Evolutionary conservation across 108 stramenopile species (phyloP).

Genomic region (Pseudonitzschia multistriata): DNA sequence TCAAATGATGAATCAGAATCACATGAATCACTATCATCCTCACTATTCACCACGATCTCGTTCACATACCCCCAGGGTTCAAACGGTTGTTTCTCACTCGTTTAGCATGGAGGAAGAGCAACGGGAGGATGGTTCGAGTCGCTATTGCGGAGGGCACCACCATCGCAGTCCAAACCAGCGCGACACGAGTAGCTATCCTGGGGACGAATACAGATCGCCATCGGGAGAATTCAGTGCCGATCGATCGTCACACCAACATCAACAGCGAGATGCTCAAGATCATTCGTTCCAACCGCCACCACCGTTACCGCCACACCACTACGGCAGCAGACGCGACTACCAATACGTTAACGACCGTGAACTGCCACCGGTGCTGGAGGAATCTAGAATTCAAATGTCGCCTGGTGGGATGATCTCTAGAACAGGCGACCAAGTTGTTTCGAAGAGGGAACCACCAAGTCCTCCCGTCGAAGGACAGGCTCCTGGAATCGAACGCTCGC

Average conservation of each 20-base stretch:
- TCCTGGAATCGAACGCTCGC: slow-evolving; percentile 3
- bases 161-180: not conserved
- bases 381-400: slow-evolving; percentile 12
- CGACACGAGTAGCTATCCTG: not conserved
- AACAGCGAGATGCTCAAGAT: not conserved
- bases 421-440: slow-evolving; percentile 4
- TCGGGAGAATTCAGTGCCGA: not conserved
- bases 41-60: slow-evolving; percentile 3
- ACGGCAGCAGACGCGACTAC: slow-evolving; percentile 7
- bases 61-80: slow-evolving; percentile 14
- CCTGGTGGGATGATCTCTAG: slow-evolving; percentile 14
- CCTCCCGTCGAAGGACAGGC: slow-evolving; percentile 18
- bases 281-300: slow-evolving; percentile 2
- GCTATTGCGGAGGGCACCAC: not conserved
- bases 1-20: not conserved
- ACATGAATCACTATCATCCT: not conserved
- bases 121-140: slow-evolving; percentile 27
- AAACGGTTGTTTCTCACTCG: slow-evolving; percentile 38
- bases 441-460: slow-evolving; percentile 37
- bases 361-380: slow-evolving; percentile 22
- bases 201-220: slow-evolving; percentile 10
- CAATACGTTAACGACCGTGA: slow-evolving; percentile 15
- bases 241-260: slow-evolving; percentile 3
- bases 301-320: slow-evolving; percentile 4
- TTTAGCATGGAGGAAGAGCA: slow-evolving; percentile 43